A percentile compares a stretch with the other conserved stretches of the same genome.
Evolutionary conservation across 2,329 filamentous ascomycete species (phyloP).

Genomic region (Aspergillus glaucus): DNA sequence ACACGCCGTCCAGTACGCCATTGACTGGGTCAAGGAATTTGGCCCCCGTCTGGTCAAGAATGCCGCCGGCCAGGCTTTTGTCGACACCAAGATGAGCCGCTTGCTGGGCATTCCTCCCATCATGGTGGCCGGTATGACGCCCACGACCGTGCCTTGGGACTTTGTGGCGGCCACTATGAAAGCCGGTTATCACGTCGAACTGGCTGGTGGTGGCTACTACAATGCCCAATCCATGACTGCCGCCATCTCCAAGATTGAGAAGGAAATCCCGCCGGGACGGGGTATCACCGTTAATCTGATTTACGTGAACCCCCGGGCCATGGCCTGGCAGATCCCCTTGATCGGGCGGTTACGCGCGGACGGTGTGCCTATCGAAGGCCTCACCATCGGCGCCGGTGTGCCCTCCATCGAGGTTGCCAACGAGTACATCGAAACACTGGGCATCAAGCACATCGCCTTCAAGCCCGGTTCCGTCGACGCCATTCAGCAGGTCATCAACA

Average conservation of each 20-base stretch:
- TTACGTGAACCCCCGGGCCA: conserved; percentile 81
- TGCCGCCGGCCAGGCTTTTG: conserved; percentile 79
- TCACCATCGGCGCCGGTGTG: conserved; percentile 87
- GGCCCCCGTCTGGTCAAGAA: conserved; percentile 89
- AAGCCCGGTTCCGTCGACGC: conserved; percentile 85
- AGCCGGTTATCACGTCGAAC: conserved; percentile 87
- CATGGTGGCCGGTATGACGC: conserved; percentile 90
- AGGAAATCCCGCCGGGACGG: conserved; percentile 73
- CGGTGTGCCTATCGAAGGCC: conserved; percentile 82
- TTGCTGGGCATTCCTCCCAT: conserved; percentile 76
- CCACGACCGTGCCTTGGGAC: conserved; percentile 80
- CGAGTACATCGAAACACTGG: conserved; percentile 87
- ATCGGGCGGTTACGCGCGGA: conserved; percentile 73
- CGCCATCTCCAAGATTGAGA: conserved; percentile 77
- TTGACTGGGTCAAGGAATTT: conserved; percentile 96
- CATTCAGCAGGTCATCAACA: conserved; percentile 84
- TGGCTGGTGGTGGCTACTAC: conserved; percentile 86
- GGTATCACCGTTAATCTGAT: conserved; percentile 88
- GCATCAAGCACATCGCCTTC: conserved; percentile 87
- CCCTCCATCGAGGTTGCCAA: conserved; percentile 89
- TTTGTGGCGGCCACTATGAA: conserved; percentile 92
- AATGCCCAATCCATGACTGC: conserved; percentile 74
- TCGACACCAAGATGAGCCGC: conserved; percentile 94
- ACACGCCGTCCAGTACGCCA: conserved; percentile 87
- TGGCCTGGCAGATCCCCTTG: conserved; percentile 88